Percentiles rank a stretch among this genome's conserved stretches.
Conservation (phyloP, 441 rosid genomes). For the Arabidopsis hybrid region DNA sequence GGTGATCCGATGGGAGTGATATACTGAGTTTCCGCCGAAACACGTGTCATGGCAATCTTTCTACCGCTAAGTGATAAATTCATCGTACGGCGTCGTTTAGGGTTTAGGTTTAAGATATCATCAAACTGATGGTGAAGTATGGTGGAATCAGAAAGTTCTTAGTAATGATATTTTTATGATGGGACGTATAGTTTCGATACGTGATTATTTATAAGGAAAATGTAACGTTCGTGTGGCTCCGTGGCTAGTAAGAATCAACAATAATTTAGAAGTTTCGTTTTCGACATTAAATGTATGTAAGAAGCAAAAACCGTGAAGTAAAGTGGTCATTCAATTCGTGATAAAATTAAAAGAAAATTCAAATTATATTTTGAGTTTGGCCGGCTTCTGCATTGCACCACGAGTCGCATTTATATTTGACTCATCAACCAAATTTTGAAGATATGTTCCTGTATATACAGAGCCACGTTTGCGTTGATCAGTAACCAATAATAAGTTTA, state of each 20-base stretch:
- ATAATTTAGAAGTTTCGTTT: not conserved
- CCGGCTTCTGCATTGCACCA: not conserved
- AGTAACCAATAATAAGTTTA: not conserved
- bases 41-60: constrained; percentile 17
- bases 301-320: not conserved
- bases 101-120: not conserved
- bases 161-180: not conserved
- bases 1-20: constrained; percentile 35
- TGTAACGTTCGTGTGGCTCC: not conserved
- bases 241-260: not conserved
- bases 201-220: constrained; percentile 1
- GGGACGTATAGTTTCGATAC: not conserved
- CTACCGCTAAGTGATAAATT: constrained; percentile 19
- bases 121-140: not conserved
- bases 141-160: not conserved
- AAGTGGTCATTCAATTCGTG: constrained; percentile 1
- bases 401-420: not conserved
- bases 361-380: not conserved
- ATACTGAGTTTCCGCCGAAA: not conserved
- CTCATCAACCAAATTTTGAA: not conserved
- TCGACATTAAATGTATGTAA: constrained; percentile 5
- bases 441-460: not conserved
- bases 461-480: not conserved
- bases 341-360: not conserved
- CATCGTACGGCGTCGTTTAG: not conserved